Evolutionary conservation across 768 basidiomycete species (phyloP), one percentile per base, ranked within the genome.

Genomic region (Steccherinum ochraceum): DNA sequence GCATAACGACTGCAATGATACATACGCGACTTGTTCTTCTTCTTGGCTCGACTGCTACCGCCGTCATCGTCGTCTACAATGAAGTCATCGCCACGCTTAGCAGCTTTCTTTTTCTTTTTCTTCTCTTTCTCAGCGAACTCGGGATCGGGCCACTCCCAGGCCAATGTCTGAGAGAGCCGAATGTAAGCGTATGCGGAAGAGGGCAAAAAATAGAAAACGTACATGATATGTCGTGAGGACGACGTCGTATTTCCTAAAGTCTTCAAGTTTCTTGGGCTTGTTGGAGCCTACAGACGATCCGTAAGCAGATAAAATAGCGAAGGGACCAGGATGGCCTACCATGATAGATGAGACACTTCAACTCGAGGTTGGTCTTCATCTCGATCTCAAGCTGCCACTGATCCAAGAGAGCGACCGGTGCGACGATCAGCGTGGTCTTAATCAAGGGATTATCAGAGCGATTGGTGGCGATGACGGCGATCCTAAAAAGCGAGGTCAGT

Each of bases 391-490:
- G 59, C 58, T 77, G 75, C 82, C 82, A 84, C 53, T 89, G 88
- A 45, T 79, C 73, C 11, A 89, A 70, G 5, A 89, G 67, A 1
- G 84, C 81, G 13, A 81, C 64, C 5, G 83, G 84, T 1, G 83
- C 81, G 21, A 89, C 62, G 50, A 91, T 79, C 0, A 91, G 72
- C 20, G 78, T 89, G 0, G 80, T 79, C 64, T 84, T 85, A 64
- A 76, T 70, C 19, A 61, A 62, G 0, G 73, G 72, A 54, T 85
- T 73, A 1, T 58, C 50, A 0, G 82, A 75, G 5, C 61, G 68
- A 59, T 88, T 84, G 48, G 70, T 70, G 23, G 77, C 66, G 57
- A 88, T 78, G 1, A 72, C 60, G 0, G 85, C 80, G 46, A 89
- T 88, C 53, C 55, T 61, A 21, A 1, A 27, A 7, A 20, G 50